Percentiles rank a stretch among this genome's conserved stretches.
phyloP scores from a whole-genome alignment of 352 stramenopile genomes.

The Elongisporangium senticosum region DNA sequence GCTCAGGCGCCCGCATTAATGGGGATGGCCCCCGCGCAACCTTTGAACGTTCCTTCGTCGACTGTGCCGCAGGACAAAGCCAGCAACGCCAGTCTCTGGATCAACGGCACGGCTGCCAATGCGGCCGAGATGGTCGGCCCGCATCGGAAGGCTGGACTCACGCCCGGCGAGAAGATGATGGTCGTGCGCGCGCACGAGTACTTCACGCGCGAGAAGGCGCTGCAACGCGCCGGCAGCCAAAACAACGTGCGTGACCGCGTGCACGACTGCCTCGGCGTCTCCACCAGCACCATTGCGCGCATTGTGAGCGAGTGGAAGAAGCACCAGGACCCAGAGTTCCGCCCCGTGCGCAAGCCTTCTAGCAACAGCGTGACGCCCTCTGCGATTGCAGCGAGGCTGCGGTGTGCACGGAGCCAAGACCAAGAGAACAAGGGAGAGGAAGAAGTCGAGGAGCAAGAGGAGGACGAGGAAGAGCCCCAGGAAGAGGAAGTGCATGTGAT shows the following conservation, averaged over 20 bases:
- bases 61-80: neutral
- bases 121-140: neutral
- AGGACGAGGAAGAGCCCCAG: constrained; percentile 3
- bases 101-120: neutral
- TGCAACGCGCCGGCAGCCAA: neutral
- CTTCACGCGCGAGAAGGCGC: neutral
- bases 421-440: neutral
- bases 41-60: neutral
- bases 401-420: neutral
- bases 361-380: neutral
- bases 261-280: neutral
- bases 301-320: neutral
- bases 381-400: neutral
- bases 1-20: too few relatives aligned
- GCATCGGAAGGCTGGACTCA: neutral
- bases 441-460: constrained; percentile 5
- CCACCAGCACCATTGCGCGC: neutral
- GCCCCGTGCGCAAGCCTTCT: neutral
- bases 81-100: neutral
- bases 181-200: neutral
- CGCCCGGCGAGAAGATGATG: neutral
- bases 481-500: constrained; percentile 2
- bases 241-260: neutral
- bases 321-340: neutral
- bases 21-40: too few relatives aligned